phyloP scores from a whole-genome alignment of 1,284 basidiomycete genomes.

The Moniliella sp. region DNA sequence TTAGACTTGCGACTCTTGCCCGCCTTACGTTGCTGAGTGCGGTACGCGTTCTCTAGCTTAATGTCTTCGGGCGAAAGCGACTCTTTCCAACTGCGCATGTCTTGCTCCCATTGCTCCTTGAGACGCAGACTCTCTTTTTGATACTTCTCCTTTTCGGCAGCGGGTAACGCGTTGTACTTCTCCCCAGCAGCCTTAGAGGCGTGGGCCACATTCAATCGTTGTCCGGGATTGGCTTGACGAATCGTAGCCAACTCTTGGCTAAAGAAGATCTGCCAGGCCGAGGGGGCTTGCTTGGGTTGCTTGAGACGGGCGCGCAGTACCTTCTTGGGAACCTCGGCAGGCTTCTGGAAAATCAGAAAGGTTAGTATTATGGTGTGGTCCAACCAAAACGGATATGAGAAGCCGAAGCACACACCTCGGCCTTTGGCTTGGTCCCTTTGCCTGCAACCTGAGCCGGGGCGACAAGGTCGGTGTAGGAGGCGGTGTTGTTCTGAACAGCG shows the following conservation, averaged over 20 bases:
- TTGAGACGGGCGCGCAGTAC: conserved; percentile 49
- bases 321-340: too few relatives aligned
- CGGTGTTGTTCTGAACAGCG: too few relatives aligned
- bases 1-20: conserved; percentile 14
- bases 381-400: too few relatives aligned
- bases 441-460: too few relatives aligned
- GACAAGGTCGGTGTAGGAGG: too few relatives aligned
- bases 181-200: conserved; percentile 82
- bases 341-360: too few relatives aligned
- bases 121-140: conserved; percentile 48
- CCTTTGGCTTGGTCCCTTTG: too few relatives aligned
- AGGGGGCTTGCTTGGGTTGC: conserved; percentile 73
- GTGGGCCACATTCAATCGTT: conserved; percentile 77
- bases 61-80: conserved; percentile 24
- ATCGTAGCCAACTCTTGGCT: conserved; percentile 72
- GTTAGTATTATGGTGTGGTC: too few relatives aligned
- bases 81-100: conserved; percentile 43
- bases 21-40: conserved; percentile 14
- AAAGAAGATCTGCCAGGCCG: conserved; percentile 90
- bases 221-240: conserved; percentile 40
- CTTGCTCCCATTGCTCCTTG: conserved; percentile 59
- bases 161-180: conserved; percentile 58
- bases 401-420: too few relatives aligned
- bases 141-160: conserved; percentile 54
- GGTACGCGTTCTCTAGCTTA: conserved; percentile 23